phyloP scores from a whole-genome alignment of 352 stramenopile species.

The Phytopythium litorale region DNA sequence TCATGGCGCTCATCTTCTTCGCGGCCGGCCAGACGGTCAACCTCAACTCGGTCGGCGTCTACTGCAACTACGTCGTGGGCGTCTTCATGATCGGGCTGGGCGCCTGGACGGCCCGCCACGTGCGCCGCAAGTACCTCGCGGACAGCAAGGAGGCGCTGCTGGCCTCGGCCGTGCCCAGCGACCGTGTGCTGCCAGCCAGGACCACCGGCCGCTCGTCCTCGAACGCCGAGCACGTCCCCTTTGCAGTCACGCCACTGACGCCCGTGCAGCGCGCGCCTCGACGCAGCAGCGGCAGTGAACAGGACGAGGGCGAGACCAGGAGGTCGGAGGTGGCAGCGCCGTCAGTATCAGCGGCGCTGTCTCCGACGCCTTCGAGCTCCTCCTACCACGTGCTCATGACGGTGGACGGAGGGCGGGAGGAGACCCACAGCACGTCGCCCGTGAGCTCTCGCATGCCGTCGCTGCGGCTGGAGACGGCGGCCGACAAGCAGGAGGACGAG shows the following conservation, averaged over 20 bases:
- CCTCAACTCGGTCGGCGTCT: constrained; percentile 49
- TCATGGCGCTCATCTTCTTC: constrained; percentile 85
- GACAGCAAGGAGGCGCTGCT: constrained; percentile 30
- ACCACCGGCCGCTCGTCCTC: no score
- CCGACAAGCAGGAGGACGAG: constrained; percentile 1
- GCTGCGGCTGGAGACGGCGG: not conserved
- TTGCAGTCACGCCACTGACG: constrained; percentile 5
- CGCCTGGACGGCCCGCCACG: constrained; percentile 40
- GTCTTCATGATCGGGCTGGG: constrained; percentile 79
- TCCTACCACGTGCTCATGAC: constrained; percentile 3
- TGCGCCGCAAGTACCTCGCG: constrained; percentile 43
- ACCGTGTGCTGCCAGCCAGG: no score
- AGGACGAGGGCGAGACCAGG: not conserved
- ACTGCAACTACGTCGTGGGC: constrained; percentile 71
- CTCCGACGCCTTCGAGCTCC: not conserved
- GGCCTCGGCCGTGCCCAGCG: no score
- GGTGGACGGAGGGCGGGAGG: constrained; percentile 1
- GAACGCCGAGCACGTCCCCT: not conserved
- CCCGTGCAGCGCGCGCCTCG: constrained; percentile 7
- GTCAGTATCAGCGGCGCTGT: not conserved
- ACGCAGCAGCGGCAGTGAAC: not conserved
- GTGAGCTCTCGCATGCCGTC: constrained; percentile 2
- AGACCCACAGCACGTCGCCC: not conserved
- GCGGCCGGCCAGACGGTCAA: constrained; percentile 43
- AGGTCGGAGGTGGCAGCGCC: not conserved